These are phyloP conservation scores for Leccinum griseonigrum DNA, from an alignment of 1,284 basidiomycete species.

Conservation along the genomic window DNA sequence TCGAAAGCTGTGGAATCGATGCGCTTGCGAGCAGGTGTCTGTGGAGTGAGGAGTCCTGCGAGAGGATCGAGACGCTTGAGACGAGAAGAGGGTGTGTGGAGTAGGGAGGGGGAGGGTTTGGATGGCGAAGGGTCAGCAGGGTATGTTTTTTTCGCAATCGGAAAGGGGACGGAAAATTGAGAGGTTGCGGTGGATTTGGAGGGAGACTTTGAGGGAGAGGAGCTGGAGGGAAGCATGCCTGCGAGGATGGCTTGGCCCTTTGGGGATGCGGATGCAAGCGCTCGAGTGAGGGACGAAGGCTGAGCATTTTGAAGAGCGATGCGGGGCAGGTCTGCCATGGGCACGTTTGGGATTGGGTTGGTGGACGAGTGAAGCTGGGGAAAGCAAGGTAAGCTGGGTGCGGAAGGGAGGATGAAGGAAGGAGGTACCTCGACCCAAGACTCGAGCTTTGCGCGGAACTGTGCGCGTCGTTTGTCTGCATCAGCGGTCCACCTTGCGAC, in stretches of 20 bases:
- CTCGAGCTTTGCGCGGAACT: constrained; percentile 58
- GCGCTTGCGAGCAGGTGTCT: constrained; percentile 47
- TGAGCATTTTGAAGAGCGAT: constrained; percentile 47
- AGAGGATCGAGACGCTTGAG: constrained; percentile 35
- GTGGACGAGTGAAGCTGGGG: constrained; percentile 49
- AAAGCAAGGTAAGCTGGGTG: constrained; percentile 11
- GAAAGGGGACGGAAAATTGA: constrained; percentile 52
- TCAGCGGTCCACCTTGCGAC: constrained; percentile 80
- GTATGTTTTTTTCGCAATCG: constrained; percentile 38
- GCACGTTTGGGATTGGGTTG: constrained; percentile 52
- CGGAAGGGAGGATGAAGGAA: neutral
- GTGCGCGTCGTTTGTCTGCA: constrained; percentile 54
- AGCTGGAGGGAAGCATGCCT: constrained; percentile 46
- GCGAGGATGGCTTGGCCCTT: constrained; percentile 47
- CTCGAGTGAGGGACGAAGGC: constrained; percentile 63
- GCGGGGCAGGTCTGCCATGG: constrained; percentile 62
- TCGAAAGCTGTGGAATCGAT: constrained; percentile 31
- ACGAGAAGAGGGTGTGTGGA: constrained; percentile 50
- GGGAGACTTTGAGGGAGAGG: constrained; percentile 45
- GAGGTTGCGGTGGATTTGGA: constrained; percentile 34
- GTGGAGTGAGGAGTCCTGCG: constrained; percentile 41
- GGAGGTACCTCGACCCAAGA: constrained; percentile 59
- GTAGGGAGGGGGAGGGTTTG: constrained; percentile 45
- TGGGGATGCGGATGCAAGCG: constrained; percentile 69
- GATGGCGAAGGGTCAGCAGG: constrained; percentile 38